Conservation (phyloP, 1,139 yeast species). For the Geotrichum reessii region DNA sequence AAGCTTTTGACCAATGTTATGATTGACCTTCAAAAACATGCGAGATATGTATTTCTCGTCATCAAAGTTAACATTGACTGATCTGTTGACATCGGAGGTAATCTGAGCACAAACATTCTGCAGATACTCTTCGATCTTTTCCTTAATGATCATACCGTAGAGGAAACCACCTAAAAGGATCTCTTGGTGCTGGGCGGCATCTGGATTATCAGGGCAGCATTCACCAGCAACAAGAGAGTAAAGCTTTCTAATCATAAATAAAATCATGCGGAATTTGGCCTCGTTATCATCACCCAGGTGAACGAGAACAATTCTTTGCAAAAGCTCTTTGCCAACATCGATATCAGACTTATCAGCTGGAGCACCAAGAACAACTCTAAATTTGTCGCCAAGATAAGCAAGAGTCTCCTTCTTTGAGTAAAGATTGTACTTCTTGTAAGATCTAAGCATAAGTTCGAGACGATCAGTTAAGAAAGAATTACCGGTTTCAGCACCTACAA, state of each 20-base stretch:
- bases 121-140: constrained; percentile 89
- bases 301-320: constrained; percentile 79
- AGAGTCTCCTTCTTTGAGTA: constrained; percentile 80
- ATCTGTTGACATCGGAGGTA: constrained; percentile 74
- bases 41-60: constrained; percentile 79
- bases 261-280: constrained; percentile 79
- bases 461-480: constrained; percentile 97
- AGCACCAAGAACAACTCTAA: constrained; percentile 87
- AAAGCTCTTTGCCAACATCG: constrained; percentile 83
- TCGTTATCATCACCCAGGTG: constrained; percentile 59
- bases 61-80: constrained; percentile 73
- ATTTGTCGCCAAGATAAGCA: constrained; percentile 92
- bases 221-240: constrained; percentile 95
- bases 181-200: constrained; percentile 98
- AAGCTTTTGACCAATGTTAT: constrained; percentile 88
- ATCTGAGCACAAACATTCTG: constrained; percentile 67
- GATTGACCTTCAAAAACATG: constrained; percentile 75
- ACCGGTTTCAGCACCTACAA: constrained; percentile 78
- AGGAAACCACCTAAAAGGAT: constrained; percentile 91
- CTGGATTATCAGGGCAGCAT: constrained; percentile 96
- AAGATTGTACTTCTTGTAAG: constrained; percentile 74
- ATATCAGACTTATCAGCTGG: constrained; percentile 82
- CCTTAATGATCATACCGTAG: constrained; percentile 94
- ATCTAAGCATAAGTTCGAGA: constrained; percentile 83
- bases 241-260: constrained; percentile 92